Evolutionary conservation across 257 asterid genomes (phyloP), one percentile per base, ranked within the genome.

Genomic region (Ajuga chamaepitys): DNA sequence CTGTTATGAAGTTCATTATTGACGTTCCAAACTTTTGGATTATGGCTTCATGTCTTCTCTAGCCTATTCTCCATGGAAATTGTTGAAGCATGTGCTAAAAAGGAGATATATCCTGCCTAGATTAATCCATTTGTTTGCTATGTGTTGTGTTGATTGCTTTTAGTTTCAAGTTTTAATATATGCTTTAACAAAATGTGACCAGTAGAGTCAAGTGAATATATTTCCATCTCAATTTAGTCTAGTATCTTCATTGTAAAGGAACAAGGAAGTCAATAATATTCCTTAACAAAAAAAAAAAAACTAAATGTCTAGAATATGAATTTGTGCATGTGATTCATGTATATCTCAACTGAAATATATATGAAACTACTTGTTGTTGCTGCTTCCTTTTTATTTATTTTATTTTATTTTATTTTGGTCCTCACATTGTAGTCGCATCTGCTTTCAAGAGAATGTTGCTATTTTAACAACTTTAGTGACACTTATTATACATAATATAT

Each of bases 1-100:
- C 74, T 38, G 45, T 40, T 28, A 35, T 57, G 64, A 47, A 12
- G 77, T 34, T 72, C 51, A 20, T 18, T 48, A 20, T 58, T 16
- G 57, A 34, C 25, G 41, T 24, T 7, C 57, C 58, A 9, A 44
- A 30, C 62, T 32, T 12, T 50, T 51, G 22, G 37, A 35, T 45
- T 46, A 40, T 38, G 42, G 54, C 17, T 46, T 24, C 44, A 22
- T 68, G 30, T 34, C 37, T 24, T 32, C 4, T 26, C 50, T 32
- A 16, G 66, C 10, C 66, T 38, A 13, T 20, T 21, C 18, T 66
- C 47, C 68, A 18, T 53, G 60, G 68, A 35, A 38, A 45, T 26
- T 42, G 22, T 25, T 16, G 16, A 55, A 24, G 54, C 56, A 22
- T 4, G 32, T 9, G 6, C n/a, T 24, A 21, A 38, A 47, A 42